Evolutionary conservation across 1,284 basidiomycete genomes (phyloP).

Genomic region (Ceratobasidium sp.): DNA sequence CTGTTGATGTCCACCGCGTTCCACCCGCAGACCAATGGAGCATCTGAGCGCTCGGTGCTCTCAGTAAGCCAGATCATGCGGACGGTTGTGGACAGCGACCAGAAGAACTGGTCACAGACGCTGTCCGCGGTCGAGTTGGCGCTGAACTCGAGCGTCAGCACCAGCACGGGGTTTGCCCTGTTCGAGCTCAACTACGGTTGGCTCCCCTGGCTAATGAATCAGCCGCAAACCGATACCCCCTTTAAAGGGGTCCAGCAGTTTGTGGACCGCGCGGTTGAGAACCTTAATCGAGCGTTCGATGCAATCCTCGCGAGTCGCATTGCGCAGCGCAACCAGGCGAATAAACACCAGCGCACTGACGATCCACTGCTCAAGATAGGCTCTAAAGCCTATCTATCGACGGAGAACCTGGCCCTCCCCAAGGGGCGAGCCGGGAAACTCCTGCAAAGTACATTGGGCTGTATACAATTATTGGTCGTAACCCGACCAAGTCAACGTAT

Average conservation of each 20-base stretch:
- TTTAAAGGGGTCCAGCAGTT: constrained; percentile 9
- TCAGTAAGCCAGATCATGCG: constrained; percentile 55
- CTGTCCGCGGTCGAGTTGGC: constrained; percentile 57
- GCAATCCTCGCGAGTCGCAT: constrained; percentile 49
- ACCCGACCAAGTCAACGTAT: not conserved
- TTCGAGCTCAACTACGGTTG: constrained; percentile 53
- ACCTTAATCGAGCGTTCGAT: constrained; percentile 35
- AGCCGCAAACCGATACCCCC: not conserved
- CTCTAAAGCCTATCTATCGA: constrained; percentile 53
- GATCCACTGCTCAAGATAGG: constrained; percentile 46
- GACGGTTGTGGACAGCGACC: constrained; percentile 52
- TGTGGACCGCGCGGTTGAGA: not conserved
- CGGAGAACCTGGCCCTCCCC: constrained; percentile 52
- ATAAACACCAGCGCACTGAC: constrained; percentile 44
- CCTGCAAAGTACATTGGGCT: constrained; percentile 38
- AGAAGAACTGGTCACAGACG: constrained; percentile 56
- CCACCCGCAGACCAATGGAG: constrained; percentile 60
- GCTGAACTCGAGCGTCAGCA: constrained; percentile 51
- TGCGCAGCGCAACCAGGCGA: constrained; percentile 48
- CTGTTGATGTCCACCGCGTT: constrained; percentile 59
- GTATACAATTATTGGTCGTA: constrained; percentile 3
- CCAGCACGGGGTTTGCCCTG: constrained; percentile 52
- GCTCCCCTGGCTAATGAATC: constrained; percentile 46
- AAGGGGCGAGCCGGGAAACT: constrained; percentile 19
- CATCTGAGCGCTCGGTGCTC: constrained; percentile 54